Conservation (phyloP, 2,329 filamentous ascomycete species). For the Dryadomyces quercus-mongolicae region DNA sequence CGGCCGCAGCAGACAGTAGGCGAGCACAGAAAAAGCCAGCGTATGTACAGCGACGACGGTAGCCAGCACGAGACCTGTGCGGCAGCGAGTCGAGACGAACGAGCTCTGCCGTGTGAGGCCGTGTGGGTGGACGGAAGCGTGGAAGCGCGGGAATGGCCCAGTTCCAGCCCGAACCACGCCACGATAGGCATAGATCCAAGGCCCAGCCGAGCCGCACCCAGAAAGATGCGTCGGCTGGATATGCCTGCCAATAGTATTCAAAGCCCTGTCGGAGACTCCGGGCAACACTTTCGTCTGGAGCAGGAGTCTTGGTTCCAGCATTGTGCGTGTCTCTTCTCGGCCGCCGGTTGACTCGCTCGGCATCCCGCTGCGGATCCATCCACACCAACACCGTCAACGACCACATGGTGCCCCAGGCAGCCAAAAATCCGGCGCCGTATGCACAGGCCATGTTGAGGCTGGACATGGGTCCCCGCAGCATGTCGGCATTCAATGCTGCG, state of each 20-base stretch:
- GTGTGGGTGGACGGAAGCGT: slow-evolving; percentile 26
- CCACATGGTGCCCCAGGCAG: slow-evolving; percentile 38
- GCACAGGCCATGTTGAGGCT: slow-evolving; percentile 38
- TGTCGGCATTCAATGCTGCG: slow-evolving; percentile 29
- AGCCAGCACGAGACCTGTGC: slow-evolving; percentile 31
- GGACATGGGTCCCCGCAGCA: slow-evolving; percentile 24
- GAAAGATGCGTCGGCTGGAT: slow-evolving; percentile 37
- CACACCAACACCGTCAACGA: slow-evolving; percentile 38
- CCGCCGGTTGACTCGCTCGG: slow-evolving; percentile 31
- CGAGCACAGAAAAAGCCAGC: slow-evolving; percentile 31
- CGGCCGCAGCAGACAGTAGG: slow-evolving; percentile 32
- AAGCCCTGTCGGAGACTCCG: slow-evolving; percentile 18
- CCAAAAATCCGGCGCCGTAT: slow-evolving; percentile 38
- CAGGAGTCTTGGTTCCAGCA: background rate
- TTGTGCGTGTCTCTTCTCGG: background rate
- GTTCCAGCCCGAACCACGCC: slow-evolving; percentile 47
- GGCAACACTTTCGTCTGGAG: slow-evolving; percentile 16
- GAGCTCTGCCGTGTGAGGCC: slow-evolving; percentile 22
- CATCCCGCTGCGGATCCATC: slow-evolving; percentile 43
- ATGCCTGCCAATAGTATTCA: slow-evolving; percentile 50
- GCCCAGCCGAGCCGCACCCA: slow-evolving; percentile 41
- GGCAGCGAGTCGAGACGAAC: slow-evolving; percentile 30
- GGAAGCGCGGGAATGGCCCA: slow-evolving; percentile 39
- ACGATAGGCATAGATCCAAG: slow-evolving; percentile 39
- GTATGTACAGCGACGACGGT: slow-evolving; percentile 28